These are phyloP conservation scores for Tricholoma flavovirens DNA, from an alignment of 768 basidiomycete genomes.

Conservation along the genomic window DNA sequence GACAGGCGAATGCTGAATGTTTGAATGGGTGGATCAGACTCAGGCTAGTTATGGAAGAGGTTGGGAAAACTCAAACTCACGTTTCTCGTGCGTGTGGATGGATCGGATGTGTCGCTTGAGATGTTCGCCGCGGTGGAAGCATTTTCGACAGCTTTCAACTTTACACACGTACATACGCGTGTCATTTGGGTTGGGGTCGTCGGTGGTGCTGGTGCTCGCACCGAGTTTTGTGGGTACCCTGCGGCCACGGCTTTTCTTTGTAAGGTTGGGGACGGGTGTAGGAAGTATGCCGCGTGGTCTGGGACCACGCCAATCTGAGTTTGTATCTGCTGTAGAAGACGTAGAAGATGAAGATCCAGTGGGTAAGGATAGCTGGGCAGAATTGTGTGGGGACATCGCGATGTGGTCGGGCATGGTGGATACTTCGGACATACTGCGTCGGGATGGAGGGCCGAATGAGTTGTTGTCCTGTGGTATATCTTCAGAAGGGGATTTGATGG, in stretches of 20 bases:
- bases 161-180: slow-evolving; percentile 50
- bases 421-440: background rate
- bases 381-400: background rate
- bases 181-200: slow-evolving; percentile 14
- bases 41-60: slow-evolving; percentile 3
- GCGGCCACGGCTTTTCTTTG: slow-evolving; percentile 75
- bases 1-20: slow-evolving; percentile 63
- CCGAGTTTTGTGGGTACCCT: slow-evolving; percentile 55
- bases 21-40: background rate
- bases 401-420: slow-evolving; percentile 2
- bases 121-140: slow-evolving; percentile 70
- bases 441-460: background rate
- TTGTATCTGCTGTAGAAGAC: background rate
- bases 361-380: slow-evolving; percentile 12
- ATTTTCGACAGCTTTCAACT: slow-evolving; percentile 67
- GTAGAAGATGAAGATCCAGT: slow-evolving; percentile 10
- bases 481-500: background rate
- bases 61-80: slow-evolving; percentile 37
- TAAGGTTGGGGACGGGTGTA: slow-evolving; percentile 69
- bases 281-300: slow-evolving; percentile 54
- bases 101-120: slow-evolving; percentile 71
- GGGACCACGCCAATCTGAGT: slow-evolving; percentile 34
- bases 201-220: slow-evolving; percentile 6
- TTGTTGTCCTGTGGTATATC: background rate
- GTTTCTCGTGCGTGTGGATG: slow-evolving; percentile 75